phyloP scores from a whole-genome alignment of 2,329 filamentous ascomycete genomes.

The Fusarium multiceps region DNA sequence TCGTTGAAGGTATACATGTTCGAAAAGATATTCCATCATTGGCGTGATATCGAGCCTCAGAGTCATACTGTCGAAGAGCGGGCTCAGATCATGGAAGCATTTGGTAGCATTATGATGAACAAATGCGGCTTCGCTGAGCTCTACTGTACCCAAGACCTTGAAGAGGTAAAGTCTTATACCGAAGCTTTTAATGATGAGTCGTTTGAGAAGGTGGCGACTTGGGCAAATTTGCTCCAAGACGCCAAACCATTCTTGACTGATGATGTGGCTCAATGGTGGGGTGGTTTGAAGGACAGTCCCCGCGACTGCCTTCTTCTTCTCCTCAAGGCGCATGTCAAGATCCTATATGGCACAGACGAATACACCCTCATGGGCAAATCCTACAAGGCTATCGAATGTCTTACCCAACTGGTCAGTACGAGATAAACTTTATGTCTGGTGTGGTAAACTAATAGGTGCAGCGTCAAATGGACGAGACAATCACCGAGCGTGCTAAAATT shows the following conservation, averaged over 20 bases:
- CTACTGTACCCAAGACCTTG: neutral
- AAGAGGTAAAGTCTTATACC: neutral
- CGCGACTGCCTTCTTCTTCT: neutral
- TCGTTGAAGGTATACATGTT: neutral
- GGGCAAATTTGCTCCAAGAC: neutral
- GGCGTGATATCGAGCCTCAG: neutral
- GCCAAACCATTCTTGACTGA: accelerated
- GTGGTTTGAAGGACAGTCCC: neutral
- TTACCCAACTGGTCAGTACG: neutral
- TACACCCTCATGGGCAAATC: neutral
- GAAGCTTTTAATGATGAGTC: neutral
- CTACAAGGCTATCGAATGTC: neutral
- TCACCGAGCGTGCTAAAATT: neutral
- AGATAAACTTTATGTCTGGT: neutral
- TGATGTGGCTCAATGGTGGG: neutral
- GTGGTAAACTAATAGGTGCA: neutral
- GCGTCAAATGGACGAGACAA: neutral
- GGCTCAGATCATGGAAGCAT: neutral
- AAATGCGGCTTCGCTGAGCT: neutral
- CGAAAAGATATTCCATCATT: neutral
- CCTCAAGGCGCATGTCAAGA: neutral
- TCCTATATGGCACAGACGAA: neutral
- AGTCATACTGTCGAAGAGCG: neutral
- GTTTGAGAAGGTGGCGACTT: neutral
- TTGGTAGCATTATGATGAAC: neutral